phyloP scores from a whole-genome alignment of 306 rosid genomes.

The Cucurbita pepo region DNA sequence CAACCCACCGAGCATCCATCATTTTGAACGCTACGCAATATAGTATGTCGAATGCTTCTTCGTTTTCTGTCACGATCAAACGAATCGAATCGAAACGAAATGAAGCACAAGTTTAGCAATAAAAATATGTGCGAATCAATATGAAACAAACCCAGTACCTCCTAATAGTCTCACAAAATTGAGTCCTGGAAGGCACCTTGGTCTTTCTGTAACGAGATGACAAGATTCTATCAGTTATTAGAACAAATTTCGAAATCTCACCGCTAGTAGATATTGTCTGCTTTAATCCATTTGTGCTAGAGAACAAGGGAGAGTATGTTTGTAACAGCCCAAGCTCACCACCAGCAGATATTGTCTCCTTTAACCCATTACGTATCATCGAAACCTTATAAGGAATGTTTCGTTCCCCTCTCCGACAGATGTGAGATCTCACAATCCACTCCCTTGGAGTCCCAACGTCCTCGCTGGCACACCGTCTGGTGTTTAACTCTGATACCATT shows the following conservation, averaged over 20 bases:
- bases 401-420: no score
- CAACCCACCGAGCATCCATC: constrained; percentile 98
- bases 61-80: constrained; percentile 42
- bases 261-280: no score
- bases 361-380: no score
- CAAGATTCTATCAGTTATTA: background rate
- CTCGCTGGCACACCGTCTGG: no score
- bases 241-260: background rate
- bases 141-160: constrained; percentile 29
- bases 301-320: no score
- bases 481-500: no score
- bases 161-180: constrained; percentile 69
- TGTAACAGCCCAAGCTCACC: no score
- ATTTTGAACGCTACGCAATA: constrained; percentile 78
- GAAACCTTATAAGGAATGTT: no score
- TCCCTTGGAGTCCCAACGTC: no score
- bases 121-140: background rate
- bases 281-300: background rate
- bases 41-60: constrained; percentile 65
- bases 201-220: constrained; percentile 35
- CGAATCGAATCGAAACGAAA: no score
- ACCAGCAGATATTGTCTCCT: no score
- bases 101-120: background rate
- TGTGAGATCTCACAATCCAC: no score
- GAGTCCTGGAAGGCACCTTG: constrained; percentile 69